Base-by-base conservation (phyloP, 2,329 filamentous ascomycete genomes). In the Akanthomyces dipterigenus region DNA sequence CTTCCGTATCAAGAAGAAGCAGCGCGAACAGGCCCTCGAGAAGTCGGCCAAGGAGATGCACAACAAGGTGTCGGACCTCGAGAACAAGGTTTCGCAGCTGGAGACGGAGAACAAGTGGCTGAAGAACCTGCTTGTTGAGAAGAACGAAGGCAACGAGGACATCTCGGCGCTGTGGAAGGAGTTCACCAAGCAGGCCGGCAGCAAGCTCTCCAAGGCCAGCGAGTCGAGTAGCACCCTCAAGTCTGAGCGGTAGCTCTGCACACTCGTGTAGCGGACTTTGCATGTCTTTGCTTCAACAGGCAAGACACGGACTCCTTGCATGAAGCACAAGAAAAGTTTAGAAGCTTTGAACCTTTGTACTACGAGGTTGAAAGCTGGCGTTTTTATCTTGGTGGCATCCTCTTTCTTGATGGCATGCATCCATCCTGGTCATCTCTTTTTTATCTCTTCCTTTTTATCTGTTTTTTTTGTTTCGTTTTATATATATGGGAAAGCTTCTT, bases 1-100 rank as follows among this genome's bases (percentile, higher is more conserved):
- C 55, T 96, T 96, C 82, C 88, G 91, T 63, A 86, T 95, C 72
- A 96, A 96, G 86, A 96, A 96, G 88, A 96, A 96, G 85, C 90
- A 95, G 77, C 88, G 91, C 55, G 91, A 96, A 78, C 89, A 93
- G 74, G 88, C 90, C 9, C 85, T 96, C 57, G 90, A 93, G 75
- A 86, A 86, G 70, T 88, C 86, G 3, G 88, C 91, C 68, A 91
- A 92, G 75, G 91, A 96, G 67, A 90, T 93, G 76, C 85, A 85
- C 31, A 89, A 95, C 50, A 92, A 92, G 77, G 89, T 93, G 56
- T 80, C 84, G 20, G 79, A 80, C 20, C 81, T 96, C 7, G 90
- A 96, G 75, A 82, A 82, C 68, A 85, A 86, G 62, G 88, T 95
- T 60, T 82, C 83, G 62, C 87, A 91, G 69, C 82, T 93, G n/a